Evolutionary conservation across 2,329 filamentous ascomycete species (phyloP).

Genomic region (Fusarium vanettenii): DNA sequence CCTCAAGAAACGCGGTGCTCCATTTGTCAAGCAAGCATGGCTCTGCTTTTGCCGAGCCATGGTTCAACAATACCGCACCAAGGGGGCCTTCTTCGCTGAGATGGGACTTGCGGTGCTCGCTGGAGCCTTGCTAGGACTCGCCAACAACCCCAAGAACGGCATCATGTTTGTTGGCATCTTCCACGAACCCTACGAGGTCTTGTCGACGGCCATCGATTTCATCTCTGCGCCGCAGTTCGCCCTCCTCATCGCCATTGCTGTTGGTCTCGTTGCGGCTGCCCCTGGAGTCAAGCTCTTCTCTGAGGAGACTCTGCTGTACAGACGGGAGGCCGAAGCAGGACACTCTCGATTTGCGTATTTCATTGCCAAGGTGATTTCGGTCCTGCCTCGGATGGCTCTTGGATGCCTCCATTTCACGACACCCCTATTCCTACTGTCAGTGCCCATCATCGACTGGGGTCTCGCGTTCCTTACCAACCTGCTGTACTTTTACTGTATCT

Average conservation of each 20-base stretch:
- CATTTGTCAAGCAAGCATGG: constrained; percentile 60
- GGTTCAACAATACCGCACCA: constrained; percentile 67
- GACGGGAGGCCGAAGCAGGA: constrained; percentile 66
- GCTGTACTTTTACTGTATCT: constrained; percentile 69
- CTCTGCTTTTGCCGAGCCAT: constrained; percentile 65
- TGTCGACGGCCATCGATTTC: constrained; percentile 65
- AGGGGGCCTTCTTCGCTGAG: constrained; percentile 64
- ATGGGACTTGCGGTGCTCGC: constrained; percentile 63
- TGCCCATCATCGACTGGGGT: constrained; percentile 61
- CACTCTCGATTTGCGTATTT: constrained; percentile 69
- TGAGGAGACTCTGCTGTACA: constrained; percentile 55
- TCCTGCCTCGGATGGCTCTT: constrained; percentile 62
- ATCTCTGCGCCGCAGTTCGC: constrained; percentile 63
- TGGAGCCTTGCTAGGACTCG: constrained; percentile 66
- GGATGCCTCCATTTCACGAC: constrained; percentile 67
- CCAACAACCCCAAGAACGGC: constrained; percentile 61
- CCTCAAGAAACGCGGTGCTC: constrained; percentile 62
- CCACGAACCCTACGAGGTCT: constrained; percentile 59
- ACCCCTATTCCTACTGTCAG: constrained; percentile 60
- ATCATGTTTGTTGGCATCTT: constrained; percentile 66
- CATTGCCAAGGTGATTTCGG: constrained; percentile 64
- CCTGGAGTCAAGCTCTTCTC: constrained; percentile 69
- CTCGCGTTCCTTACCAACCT: constrained; percentile 63
- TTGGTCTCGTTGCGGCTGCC: constrained; percentile 63
- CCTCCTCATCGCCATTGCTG: constrained; percentile 64